Evolutionary conservation across 2,329 filamentous ascomycete genomes (phyloP), one percentile per base, ranked within the genome.

Genomic region (Alternaria angustiovoidea): DNA sequence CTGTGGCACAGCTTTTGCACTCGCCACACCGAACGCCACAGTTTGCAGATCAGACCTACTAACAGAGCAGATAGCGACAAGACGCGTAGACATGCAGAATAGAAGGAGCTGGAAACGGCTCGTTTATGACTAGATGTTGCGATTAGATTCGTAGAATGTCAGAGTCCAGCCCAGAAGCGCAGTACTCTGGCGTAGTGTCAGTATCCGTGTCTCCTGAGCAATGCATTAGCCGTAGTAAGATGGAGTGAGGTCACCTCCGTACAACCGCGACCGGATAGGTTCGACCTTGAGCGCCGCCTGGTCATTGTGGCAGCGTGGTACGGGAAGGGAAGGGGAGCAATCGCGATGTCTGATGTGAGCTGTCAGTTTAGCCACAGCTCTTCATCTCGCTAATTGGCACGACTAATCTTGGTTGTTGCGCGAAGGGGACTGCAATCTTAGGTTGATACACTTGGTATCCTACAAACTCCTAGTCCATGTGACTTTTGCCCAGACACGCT

Each of bases 61-160:
- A 42, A 34, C 36, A 67, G 48, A 61, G 44, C 52, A 36, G 36
- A 46, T 48, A 26, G 53, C 44, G 32, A 51, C 49, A 47, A 54
- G 67, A 71, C 69, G 70, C 69, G 69, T 73, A 68, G 46, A 58
- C 67, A 44, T 65, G 62, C 65, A 65, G 61, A 39, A 65, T 39
- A 34, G 43, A 57, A 63, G 36, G 30, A 41, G 38, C 53, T 51
- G 34, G 41, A 57, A 54, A 47, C 8, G 16, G 41, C 18, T 60
- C 54, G 28, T 53, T 18, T 43, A 60, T 42, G 51, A 38, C 61
- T 67, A 57, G 64, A 60, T 41, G 26, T 28, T 46, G n/a, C 57
- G 20, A 51, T 57, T 59, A 58, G 52, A 44, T 61, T 55, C 60
- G 51, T 60, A 43, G n/a, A 48, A 24, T 20, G 26, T 54, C 28